Percentiles rank a stretch among this genome's conserved stretches.
These are phyloP conservation scores for Xylaria bambusicola DNA, from an alignment of 495 filamentous ascomycete genomes.

Conservation along the genomic window DNA sequence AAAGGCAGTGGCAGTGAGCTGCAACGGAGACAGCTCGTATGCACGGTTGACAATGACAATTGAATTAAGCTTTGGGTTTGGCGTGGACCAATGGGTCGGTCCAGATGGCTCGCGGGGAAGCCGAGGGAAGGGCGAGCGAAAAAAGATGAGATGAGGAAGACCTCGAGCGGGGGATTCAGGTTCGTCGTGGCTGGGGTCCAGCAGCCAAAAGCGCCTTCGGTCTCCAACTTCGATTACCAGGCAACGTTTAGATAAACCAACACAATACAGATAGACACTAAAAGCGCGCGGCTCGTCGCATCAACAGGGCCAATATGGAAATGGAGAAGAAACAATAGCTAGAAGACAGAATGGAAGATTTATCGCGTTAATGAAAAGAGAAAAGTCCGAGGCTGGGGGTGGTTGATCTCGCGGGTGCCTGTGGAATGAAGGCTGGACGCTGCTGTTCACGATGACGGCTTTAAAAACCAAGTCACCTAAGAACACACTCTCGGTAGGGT, in stretches of 20 bases:
- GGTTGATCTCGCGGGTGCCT: conserved; percentile 1
- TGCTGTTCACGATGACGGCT: not conserved
- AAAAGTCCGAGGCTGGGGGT: not conserved
- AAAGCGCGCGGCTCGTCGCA: not conserved
- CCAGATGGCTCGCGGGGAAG: conserved; percentile 5
- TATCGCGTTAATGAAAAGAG: not conserved
- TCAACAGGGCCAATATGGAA: not conserved
- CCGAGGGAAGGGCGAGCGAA: conserved; percentile 5
- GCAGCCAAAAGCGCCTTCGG: conserved; percentile 13
- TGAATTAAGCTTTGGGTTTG: not conserved
- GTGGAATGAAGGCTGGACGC: conserved; percentile 9
- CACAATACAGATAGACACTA: not conserved
- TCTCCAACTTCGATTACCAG: conserved; percentile 1
- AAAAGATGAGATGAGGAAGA: not conserved
- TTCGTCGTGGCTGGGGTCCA: conserved; percentile 19
- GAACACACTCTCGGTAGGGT: too few relatives aligned
- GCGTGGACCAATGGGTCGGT: not conserved
- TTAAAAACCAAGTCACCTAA: too few relatives aligned
- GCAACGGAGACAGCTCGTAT: not conserved
- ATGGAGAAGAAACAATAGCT: not conserved
- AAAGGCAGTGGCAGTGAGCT: not conserved
- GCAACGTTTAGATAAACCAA: not conserved
- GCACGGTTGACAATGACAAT: not conserved
- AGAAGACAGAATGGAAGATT: not conserved
- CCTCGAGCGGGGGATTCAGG: conserved; percentile 3